A percentile compares a stretch with the other conserved stretches of the same genome.
These are phyloP conservation scores for Aphanoascus verrucosus DNA, from an alignment of 2,329 filamentous ascomycete genomes.

Conservation along the genomic window DNA sequence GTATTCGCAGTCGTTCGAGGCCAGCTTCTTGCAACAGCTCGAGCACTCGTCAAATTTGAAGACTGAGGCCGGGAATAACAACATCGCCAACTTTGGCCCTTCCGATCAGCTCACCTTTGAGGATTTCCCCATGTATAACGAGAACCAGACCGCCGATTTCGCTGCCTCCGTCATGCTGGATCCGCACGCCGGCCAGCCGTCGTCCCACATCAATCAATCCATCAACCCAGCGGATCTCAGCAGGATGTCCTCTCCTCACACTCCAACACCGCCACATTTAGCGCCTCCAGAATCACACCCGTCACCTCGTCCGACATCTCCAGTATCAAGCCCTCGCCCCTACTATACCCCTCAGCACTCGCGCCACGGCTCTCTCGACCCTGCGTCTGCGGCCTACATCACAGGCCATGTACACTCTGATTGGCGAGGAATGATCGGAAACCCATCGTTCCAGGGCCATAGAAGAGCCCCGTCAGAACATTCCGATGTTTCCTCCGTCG, in stretches of 20 bases:
- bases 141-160: slow-evolving; percentile 27
- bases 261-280: slow-evolving; percentile 19
- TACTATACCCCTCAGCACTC: slow-evolving; percentile 48
- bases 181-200: slow-evolving; percentile 22
- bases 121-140: slow-evolving; percentile 30
- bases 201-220: slow-evolving; percentile 28
- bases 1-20: slow-evolving; percentile 31
- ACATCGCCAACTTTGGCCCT: slow-evolving; percentile 27
- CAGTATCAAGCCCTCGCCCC: slow-evolving; percentile 12
- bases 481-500: slow-evolving; percentile 77
- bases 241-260: slow-evolving; percentile 38
- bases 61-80: slow-evolving; percentile 27
- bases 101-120: slow-evolving; percentile 31
- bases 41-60: slow-evolving; percentile 25
- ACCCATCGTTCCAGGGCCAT: slow-evolving; percentile 63
- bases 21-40: slow-evolving; percentile 28
- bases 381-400: slow-evolving; percentile 48
- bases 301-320: slow-evolving; percentile 14
- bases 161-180: slow-evolving; percentile 33
- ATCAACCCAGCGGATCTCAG: slow-evolving; percentile 40
- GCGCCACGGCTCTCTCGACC: slow-evolving; percentile 51
- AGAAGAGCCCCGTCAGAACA: slow-evolving; percentile 79
- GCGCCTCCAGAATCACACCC: slow-evolving; percentile 11
- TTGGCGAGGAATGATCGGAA: slow-evolving; percentile 47
- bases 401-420: slow-evolving; percentile 42